phyloP scores from a whole-genome alignment of 2,329 filamentous ascomycete genomes.

The Paecilomyces variotii region DNA sequence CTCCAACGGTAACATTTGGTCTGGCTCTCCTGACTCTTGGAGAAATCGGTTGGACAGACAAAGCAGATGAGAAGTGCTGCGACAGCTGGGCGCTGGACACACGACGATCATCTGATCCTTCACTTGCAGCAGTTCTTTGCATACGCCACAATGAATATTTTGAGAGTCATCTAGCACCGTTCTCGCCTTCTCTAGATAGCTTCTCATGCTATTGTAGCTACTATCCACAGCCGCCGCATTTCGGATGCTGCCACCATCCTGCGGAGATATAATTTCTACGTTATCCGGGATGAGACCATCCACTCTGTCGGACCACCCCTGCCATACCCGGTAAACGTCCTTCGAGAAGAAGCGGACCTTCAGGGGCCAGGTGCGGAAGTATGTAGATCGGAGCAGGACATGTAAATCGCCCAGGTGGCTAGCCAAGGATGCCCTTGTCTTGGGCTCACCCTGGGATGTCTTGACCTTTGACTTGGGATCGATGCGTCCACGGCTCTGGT shows the following conservation, averaged over 20 bases:
- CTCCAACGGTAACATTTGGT: conserved; percentile 54
- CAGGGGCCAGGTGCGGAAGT: conserved; percentile 78
- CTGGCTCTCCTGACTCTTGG: conserved; percentile 26
- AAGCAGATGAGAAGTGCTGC: conserved; percentile 44
- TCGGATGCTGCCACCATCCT: conserved; percentile 12
- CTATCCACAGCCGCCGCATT: conserved; percentile 43
- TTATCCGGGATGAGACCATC: conserved; percentile 40
- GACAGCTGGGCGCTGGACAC: conserved; percentile 45
- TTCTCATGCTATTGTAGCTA: conserved; percentile 44
- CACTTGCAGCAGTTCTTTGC: conserved; percentile 31
- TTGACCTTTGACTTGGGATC: conserved; percentile 30
- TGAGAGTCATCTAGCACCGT: conserved; percentile 32
- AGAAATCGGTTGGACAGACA: conserved; percentile 50
- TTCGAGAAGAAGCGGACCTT: conserved; percentile 67
- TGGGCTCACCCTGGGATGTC: conserved; percentile 38
- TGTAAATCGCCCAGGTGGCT: conserved; percentile 74
- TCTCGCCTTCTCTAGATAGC: conserved; percentile 45
- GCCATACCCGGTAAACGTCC: conserved; percentile 65
- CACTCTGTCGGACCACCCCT: conserved; percentile 46
- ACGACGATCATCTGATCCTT: conserved; percentile 39
- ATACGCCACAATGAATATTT: conserved; percentile 42
- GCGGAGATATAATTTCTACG: conserved; percentile 38
- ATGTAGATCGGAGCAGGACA: conserved; percentile 66
- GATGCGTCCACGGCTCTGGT: conserved; percentile 26
- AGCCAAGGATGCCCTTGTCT: conserved; percentile 45